Evolutionary conservation across 2,329 filamentous ascomycete genomes (phyloP), one percentile per base, ranked within the genome.

Genomic region (Coniochaeta pulveracea): DNA sequence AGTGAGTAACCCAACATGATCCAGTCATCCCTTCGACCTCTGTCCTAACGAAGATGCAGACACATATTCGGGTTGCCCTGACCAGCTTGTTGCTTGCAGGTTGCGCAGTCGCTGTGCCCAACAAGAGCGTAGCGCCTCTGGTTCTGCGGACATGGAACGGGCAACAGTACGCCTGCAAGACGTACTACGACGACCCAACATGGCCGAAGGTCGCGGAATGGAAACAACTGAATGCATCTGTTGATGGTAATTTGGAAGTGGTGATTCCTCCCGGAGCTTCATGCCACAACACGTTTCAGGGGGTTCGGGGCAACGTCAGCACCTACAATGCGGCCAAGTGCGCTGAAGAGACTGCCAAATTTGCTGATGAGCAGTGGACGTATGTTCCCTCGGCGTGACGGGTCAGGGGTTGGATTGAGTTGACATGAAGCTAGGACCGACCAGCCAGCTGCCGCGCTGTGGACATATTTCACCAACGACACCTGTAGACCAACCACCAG

Each of bases 391-490:
- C 12, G 4, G 10, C 10, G 11, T 12, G 4, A 4, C 3, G 14
- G 10, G n/a, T 6, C n/a, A 26, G 8, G 6, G 16, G 17, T 31
- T n/a, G n/a, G n/a, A n/a, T n/a, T n/a, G n/a, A 15, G 22, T 11
- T 9, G 19, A 21, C 11, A 21, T 14, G n/a, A 11, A 1, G 3
- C 6, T 22, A 47, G 44, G 12, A 41, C 42, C 21, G 37, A 43
- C 4, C 26, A 34, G 15, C 47, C 48, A 2, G 40, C 37, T 4
- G 49, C 55, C 4, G 47, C 43, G 7, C 38, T 62, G 19, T 61
- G 58, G 58, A 60, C 56, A n/a, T 61, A 57, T 42, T 60, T 55
- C 40, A 58, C 57, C 34, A 61, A 61, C 42, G 52, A 58, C 39
- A 61, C 57, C 7, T 61, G 57, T 41, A 44, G 49, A 6, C 54